A percentile compares a stretch with the other conserved stretches of the same genome.
phyloP scores from a whole-genome alignment of 176 grass and related monocot species.

The Triticum aestivum region IWGSC_CS_RefSeq_v2.1 NC_057794.1:556293805-556294304 shows the following conservation, averaged over 20 bases:
- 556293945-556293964: neutral
- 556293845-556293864: neutral
- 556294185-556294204: neutral
- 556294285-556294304: neutral
- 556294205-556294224: neutral
- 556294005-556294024: neutral
- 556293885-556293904: neutral
- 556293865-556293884: neutral
- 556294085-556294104: slow-evolving; percentile 92
- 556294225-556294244: neutral
- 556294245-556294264: slow-evolving; percentile 85
- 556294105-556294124: slow-evolving; percentile 94
- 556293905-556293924: neutral
- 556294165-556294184: neutral
- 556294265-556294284: slow-evolving; percentile 89
- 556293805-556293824: neutral
- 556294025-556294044: slow-evolving; percentile 51
- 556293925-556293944: neutral
- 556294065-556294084: slow-evolving; percentile 89
- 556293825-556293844: neutral
- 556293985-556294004: neutral
- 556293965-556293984: neutral
- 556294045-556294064: slow-evolving; percentile 87
- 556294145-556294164: neutral
- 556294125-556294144: slow-evolving; percentile 92